These are phyloP conservation scores for Fraxinus floribunda DNA, from an alignment of 305 asterid species.

Conservation along the genomic window DNA sequence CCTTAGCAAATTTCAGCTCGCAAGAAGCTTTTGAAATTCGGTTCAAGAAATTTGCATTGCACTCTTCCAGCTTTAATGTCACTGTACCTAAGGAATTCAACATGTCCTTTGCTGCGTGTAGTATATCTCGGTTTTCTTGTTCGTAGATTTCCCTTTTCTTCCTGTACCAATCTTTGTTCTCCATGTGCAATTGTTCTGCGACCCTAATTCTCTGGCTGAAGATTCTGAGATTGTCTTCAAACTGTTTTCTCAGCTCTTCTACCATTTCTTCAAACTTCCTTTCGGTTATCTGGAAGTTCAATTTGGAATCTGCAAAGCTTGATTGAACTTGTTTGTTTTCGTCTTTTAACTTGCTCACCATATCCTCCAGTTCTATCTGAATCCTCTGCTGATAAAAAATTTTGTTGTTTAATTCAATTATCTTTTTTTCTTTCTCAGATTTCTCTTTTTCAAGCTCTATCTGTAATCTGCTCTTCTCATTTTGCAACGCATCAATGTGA, in stretches of 20 bases:
- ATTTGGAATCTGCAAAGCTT: slow-evolving; percentile 18
- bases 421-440: slow-evolving; percentile 34
- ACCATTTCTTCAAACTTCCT: slow-evolving; percentile 48
- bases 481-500: slow-evolving; percentile 20
- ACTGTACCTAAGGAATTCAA: slow-evolving; percentile 51
- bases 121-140: slow-evolving; percentile 29
- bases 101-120: slow-evolving; percentile 46
- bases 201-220: slow-evolving; percentile 55
- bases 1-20: slow-evolving; percentile 63
- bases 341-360: slow-evolving; percentile 19
- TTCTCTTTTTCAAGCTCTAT: slow-evolving; percentile 31
- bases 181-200: slow-evolving; percentile 59
- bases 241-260: slow-evolving; percentile 38
- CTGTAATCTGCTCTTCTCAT: slow-evolving; percentile 9
- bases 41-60: slow-evolving; percentile 52
- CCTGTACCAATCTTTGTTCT: slow-evolving; percentile 50
- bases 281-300: slow-evolving; percentile 37
- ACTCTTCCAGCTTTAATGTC: slow-evolving; percentile 52
- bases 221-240: slow-evolving; percentile 51
- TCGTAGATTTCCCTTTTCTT: slow-evolving; percentile 28
- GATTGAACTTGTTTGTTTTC: slow-evolving; percentile 26
- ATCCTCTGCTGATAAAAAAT: slow-evolving; percentile 28
- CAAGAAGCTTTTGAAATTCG: slow-evolving; percentile 72
- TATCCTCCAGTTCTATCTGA: slow-evolving; percentile 31
- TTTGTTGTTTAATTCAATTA: slow-evolving; percentile 28